Evolutionary conservation across 352 stramenopile species (phyloP).

Genomic region (Phytophthora aleatoria): DNA sequence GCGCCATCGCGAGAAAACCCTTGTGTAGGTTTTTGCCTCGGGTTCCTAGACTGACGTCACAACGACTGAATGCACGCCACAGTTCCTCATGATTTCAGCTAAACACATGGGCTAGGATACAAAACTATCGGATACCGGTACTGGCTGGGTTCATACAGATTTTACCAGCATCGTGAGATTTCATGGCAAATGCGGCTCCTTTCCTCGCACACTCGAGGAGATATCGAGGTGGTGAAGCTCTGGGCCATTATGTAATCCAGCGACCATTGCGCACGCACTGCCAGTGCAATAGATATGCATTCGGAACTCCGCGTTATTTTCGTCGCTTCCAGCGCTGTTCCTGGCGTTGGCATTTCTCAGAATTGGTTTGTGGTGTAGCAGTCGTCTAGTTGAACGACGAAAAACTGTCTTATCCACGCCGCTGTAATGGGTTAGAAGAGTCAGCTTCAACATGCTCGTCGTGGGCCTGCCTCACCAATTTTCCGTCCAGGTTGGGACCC

Average conservation of each 20-base stretch:
- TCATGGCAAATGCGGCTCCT: not conserved
- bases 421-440: constrained; percentile 6
- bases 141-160: too few species aligned
- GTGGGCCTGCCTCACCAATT: not conserved
- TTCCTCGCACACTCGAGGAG: not conserved
- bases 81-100: constrained; percentile 19
- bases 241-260: not conserved
- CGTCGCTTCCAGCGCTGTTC: constrained; percentile 7
- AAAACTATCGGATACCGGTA: too few species aligned
- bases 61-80: constrained; percentile 11
- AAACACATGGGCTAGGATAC: too few species aligned
- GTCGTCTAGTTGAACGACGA: constrained; percentile 18
- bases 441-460: constrained; percentile 5
- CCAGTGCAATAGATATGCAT: constrained; percentile 4
- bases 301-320: constrained; percentile 2
- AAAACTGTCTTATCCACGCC: constrained; percentile 8
- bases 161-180: not conserved
- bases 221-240: not conserved
- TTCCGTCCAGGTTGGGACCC: not conserved
- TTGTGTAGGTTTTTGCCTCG: constrained; percentile 18
- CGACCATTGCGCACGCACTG: constrained; percentile 1
- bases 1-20: not conserved
- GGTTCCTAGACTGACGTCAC: constrained; percentile 20
- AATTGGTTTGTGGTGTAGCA: constrained; percentile 8
- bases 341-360: constrained; percentile 17